Base-by-base conservation (phyloP, 1,284 basidiomycete species). In the Mycosarcoma mackinlayi region DNA sequence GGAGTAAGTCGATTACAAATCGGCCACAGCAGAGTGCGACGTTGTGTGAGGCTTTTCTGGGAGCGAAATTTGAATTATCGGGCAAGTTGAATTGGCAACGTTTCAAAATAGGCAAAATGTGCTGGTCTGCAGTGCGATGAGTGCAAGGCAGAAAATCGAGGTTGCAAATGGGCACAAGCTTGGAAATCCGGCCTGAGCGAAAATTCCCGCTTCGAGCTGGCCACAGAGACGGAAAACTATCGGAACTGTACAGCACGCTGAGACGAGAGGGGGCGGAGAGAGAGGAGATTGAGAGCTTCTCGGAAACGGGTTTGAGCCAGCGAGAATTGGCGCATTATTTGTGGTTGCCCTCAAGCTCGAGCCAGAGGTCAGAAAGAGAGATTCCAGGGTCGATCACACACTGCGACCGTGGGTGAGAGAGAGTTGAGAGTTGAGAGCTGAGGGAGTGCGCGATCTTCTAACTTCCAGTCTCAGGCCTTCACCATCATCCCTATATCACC, bases 1-100 rank as follows among this genome's bases (percentile, higher is more conserved):
- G 16, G 8, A n/a, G n/a, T n/a, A n/a, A 10, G 14, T 25, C 35
- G 60, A 69, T 69, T 69, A 69, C 60, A 63, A 69, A 69, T 69
- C 28, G 19, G 30, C 30, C 24, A 41, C 48, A 28, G 41, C 45
- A 46, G 23, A 47, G 42, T 35, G 56, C 57, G 45, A 33, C 44
- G 57, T 39, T 35, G 34, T 7, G 33, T 35, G 33, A 35, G 16
- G 7, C 33, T 8, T 35, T n/a, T n/a, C n/a, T 23, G 24, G 37
- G 23, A n/a, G 39, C 39, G 14, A 16, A 35, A 31, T 7, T 18
- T 3, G 18, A 37, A 31, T 24, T 19, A 28, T 28, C 35, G 23
- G n/a, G n/a, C 1, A 5, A 45, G 49, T 44, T 50, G 46, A 40
- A 45, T 39, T 59, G n/a, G n/a, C n/a, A n/a, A n/a, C n/a, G n/a